phyloP scores from a whole-genome alignment of 169 alveolate genomes.

The Eimeria nieschulzi region DNA sequence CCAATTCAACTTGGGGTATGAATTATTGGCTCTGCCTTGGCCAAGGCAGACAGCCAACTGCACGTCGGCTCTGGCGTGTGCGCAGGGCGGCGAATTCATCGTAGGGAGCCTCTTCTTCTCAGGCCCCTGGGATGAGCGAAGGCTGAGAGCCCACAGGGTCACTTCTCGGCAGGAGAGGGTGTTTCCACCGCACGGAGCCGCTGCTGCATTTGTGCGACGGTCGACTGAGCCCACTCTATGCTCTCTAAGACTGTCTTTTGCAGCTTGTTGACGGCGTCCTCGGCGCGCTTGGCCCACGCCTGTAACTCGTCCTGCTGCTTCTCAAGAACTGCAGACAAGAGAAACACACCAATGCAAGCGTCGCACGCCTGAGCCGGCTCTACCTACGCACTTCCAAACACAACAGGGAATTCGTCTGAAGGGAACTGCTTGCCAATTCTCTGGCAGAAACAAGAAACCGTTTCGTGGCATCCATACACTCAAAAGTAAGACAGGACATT shows the following conservation, averaged over 20 bases:
- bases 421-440: no score
- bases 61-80: no score
- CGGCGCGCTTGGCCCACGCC: conserved; percentile 52
- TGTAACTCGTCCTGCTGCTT: conserved; percentile 73
- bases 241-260: conserved; percentile 68
- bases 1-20: no score
- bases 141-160: neutral
- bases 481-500: neutral
- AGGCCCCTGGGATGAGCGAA: neutral
- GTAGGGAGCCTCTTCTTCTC: neutral
- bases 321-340: conserved; percentile 48
- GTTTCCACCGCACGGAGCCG: conserved; percentile 53
- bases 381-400: no score
- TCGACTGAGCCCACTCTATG: conserved; percentile 62
- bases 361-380: no score
- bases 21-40: no score
- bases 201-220: conserved; percentile 68
- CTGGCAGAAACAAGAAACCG: no score
- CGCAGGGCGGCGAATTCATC: no score
- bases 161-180: neutral
- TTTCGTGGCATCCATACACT: neutral
- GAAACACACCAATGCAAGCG: no score
- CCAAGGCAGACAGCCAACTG: no score
- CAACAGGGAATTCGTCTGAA: no score
- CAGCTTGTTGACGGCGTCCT: conserved; percentile 61